These are phyloP conservation scores for Neurospora pannonica DNA, from an alignment of 495 filamentous ascomycete species.

Conservation along the genomic window DNA sequence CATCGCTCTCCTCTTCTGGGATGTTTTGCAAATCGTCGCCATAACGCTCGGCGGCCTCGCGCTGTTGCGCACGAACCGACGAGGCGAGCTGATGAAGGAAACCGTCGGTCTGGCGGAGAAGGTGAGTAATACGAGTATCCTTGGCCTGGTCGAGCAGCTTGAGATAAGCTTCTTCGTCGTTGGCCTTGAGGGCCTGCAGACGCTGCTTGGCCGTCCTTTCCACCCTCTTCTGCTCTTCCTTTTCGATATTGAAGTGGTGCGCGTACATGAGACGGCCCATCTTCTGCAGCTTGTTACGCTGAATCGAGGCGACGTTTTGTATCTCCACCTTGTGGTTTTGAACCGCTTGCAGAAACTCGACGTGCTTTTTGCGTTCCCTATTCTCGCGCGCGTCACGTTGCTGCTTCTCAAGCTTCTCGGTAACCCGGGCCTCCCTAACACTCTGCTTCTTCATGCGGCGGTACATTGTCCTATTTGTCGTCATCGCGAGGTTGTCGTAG, in stretches of 20 bases:
- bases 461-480: constrained; percentile 78
- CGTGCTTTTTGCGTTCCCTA: constrained; percentile 92
- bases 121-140: constrained; percentile 95
- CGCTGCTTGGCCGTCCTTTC: constrained; percentile 97
- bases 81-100: constrained; percentile 92
- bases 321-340: constrained; percentile 49
- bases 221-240: constrained; percentile 95
- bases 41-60: constrained; percentile 68
- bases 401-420: constrained; percentile 97
- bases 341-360: constrained; percentile 67
- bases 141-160: constrained; percentile 96
- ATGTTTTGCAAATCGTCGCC: constrained; percentile 50
- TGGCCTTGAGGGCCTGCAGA: constrained; percentile 96
- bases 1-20: constrained; percentile 51
- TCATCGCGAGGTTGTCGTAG: constrained; percentile 91
- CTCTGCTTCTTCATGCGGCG: constrained; percentile 95
- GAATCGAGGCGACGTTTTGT: constrained; percentile 20
- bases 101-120: constrained; percentile 90
- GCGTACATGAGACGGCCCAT: constrained; percentile 75
- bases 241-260: constrained; percentile 93
- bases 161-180: constrained; percentile 97
- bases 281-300: constrained; percentile 62
- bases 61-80: constrained; percentile 87
- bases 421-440: constrained; percentile 89
- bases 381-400: constrained; percentile 90